Percentiles rank a stretch among this genome's conserved stretches.
Evolutionary conservation across 345 rosid species (phyloP).

Genomic region (Bruguiera parviflora): DNA sequence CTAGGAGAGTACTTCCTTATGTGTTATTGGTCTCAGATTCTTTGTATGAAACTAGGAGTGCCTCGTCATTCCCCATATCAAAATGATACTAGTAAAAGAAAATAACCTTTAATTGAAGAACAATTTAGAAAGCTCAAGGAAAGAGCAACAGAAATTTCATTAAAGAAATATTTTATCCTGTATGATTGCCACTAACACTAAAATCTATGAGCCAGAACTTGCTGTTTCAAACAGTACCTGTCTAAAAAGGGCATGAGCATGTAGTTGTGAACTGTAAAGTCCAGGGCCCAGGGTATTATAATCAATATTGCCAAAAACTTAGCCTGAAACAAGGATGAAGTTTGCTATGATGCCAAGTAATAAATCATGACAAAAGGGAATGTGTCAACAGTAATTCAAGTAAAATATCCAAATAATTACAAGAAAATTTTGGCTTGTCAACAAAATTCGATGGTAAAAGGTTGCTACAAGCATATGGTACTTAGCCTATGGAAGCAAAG

Average conservation of each 20-base stretch:
- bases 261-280: conserved; percentile 86
- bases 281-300: conserved; percentile 78
- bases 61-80: too few species aligned
- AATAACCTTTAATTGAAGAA: too few species aligned
- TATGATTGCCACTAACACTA: background rate
- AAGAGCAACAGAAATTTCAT: background rate
- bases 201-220: background rate
- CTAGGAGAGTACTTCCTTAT: too few species aligned
- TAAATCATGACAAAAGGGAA: background rate
- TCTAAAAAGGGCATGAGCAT: conserved; percentile 91
- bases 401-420: background rate
- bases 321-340: conserved; percentile 52
- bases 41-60: too few species aligned
- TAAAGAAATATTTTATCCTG: background rate
- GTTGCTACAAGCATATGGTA: background rate
- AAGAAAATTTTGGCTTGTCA: background rate
- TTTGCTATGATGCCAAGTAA: conserved; percentile 13
- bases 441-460: background rate
- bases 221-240: conserved; percentile 46
- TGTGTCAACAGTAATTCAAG: background rate
- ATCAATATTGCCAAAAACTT: conserved; percentile 75
- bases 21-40: too few species aligned
- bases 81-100: too few species aligned
- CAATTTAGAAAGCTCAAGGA: too few species aligned
- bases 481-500: background rate